phyloP scores from a whole-genome alignment of 176 grass and related monocot genomes.

The Saccharum officinarum region DNA sequence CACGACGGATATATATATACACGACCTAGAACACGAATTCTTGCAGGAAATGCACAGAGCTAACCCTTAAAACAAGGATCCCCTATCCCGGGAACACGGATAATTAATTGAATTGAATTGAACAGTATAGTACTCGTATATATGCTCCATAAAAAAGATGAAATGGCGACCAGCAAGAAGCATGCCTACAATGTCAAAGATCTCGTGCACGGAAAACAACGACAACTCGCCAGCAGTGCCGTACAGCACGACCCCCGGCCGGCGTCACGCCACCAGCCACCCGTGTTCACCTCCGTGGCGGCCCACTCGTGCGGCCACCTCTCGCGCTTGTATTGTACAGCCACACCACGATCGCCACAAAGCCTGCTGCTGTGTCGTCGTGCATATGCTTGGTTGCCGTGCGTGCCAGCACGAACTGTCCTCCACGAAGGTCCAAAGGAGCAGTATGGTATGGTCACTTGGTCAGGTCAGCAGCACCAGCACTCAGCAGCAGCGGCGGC shows the following conservation, averaged over 20 bases:
- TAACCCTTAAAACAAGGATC: slow-evolving; percentile 33
- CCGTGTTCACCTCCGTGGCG: background rate
- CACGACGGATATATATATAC: background rate
- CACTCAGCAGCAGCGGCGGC: too few relatives aligned
- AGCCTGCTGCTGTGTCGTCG: background rate
- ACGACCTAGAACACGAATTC: background rate
- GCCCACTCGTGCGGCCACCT: background rate
- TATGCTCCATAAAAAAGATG: background rate
- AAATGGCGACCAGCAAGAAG: background rate
- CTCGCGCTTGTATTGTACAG: background rate
- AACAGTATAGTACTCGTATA: too few relatives aligned
- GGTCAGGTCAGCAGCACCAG: background rate
- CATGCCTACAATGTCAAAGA: background rate
- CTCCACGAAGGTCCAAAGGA: background rate
- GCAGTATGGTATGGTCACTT: background rate
- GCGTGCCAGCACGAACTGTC: background rate
- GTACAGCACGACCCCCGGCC: background rate
- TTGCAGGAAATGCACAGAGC: background rate
- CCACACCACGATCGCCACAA: background rate
- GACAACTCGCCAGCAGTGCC: background rate
- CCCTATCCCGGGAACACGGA: slow-evolving; percentile 11
- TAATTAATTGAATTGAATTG: too few relatives aligned
- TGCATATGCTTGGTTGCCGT: background rate
- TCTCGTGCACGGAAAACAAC: slow-evolving; percentile 13
- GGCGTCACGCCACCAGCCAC: background rate